Evolutionary conservation across 306 rosid species (phyloP), one percentile per base, ranked within the genome.

Genomic region (Quercus glauca): DNA sequence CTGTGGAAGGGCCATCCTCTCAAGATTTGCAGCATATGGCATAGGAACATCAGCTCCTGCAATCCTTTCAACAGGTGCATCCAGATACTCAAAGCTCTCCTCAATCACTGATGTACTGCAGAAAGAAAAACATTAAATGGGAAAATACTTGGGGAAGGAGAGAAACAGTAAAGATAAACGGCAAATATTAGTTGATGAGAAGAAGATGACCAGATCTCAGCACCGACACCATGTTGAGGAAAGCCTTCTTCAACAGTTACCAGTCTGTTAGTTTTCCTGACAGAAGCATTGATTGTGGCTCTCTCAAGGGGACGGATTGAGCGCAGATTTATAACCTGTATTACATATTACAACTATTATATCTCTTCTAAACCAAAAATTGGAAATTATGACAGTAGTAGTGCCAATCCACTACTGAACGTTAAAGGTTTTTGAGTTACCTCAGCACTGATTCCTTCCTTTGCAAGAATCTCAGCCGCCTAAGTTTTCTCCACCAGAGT

Each of bases 181-280:
- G n/a, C 51, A 75, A 88, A 49, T 49, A 49, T 49, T 49, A 10
- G 53, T 0, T 49, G 17, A 49, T 49, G 53, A 49, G 53, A 49
- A 49, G 53, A 78, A 77, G 78, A 83, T 68, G 74, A 95, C 99
- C 99, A 96, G 77, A 96, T 96, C 88, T 96, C 99, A 7, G 99
- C 98, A 19, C 99, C 99, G 75, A 96, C 96, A 55, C 99, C 99
- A 76, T 96, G 98, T 92, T 96, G 98, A 82, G 99, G 99, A 87
- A 91, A 91, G 71, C 99, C 99, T 93, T 96, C 99, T 87, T 96
- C 99, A 78, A 96, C 93, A 26, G 99, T 96, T 69, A 96, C 89
- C 51, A 96, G 78, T 80, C 97, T 90, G 88, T 89, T 93, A 80
- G 99, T 96, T 87, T 96, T 96, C 88, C 97, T 87, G 18, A 96